phyloP scores from a whole-genome alignment of 495 filamentous ascomycete species.

The Penicillium pancosmium region DNA sequence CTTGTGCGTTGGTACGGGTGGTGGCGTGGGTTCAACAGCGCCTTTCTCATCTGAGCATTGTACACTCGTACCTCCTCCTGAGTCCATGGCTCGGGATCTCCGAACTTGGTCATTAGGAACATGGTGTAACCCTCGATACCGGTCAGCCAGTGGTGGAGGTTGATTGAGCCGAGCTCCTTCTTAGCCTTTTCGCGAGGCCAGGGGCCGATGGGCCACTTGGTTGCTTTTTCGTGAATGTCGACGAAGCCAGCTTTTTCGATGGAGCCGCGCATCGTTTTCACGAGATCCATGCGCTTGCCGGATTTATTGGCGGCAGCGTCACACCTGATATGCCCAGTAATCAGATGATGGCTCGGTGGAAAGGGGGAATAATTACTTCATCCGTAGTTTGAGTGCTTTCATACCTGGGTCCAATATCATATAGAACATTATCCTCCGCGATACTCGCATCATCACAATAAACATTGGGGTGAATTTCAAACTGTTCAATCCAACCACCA shows the following conservation, averaged over 20 bases:
- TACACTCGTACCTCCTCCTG: constrained; percentile 10
- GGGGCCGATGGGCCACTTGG: constrained; percentile 14
- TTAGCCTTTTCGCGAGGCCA: constrained; percentile 19
- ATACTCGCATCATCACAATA: constrained; percentile 44
- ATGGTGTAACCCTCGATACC: constrained; percentile 21
- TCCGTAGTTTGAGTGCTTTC: neutral
- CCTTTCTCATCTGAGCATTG: constrained; percentile 11
- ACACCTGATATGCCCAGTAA: neutral
- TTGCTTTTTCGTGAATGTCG: constrained; percentile 16
- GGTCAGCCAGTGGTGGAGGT: constrained; percentile 12
- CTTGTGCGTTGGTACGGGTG: constrained; percentile 15
- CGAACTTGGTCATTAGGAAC: constrained; percentile 10
- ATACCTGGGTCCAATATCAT: constrained; percentile 5
- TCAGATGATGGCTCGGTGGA: too few relatives aligned
- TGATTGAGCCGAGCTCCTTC: constrained; percentile 16
- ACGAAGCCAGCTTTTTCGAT: constrained; percentile 34
- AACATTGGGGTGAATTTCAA: constrained; percentile 43
- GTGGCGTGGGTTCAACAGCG: constrained; percentile 6
- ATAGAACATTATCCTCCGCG: constrained; percentile 27
- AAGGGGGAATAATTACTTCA: too few relatives aligned
- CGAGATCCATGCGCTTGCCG: constrained; percentile 14
- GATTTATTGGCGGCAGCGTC: neutral
- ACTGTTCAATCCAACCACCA: constrained; percentile 54
- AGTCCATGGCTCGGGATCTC: constrained; percentile 4
- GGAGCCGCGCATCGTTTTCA: constrained; percentile 15